Percentiles rank a stretch among this genome's conserved stretches.
Conservation (phyloP, 75 land plant genomes). For the Sequoiadendron giganteum region DNA sequence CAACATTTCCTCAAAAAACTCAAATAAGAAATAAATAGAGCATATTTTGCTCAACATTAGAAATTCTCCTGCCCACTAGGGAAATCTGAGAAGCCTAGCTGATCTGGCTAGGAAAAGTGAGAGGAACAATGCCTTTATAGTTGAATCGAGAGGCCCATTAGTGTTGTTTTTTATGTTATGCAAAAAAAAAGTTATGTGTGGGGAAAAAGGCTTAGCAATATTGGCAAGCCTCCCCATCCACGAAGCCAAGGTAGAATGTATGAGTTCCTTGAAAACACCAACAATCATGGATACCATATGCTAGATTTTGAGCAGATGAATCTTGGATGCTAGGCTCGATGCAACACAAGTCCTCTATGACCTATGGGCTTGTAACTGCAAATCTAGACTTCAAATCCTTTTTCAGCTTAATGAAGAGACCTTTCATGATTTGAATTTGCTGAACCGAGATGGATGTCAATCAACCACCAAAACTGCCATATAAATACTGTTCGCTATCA, state of each 20-base stretch:
- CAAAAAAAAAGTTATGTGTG: not conserved
- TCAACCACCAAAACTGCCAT: conserved; percentile 22
- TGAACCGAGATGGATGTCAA: not conserved
- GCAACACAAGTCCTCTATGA: not conserved
- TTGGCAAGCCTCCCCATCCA: not conserved
- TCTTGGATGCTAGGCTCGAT: not conserved
- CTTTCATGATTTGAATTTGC: not conserved
- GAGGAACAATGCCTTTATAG: conserved; percentile 40
- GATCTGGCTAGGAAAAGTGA: conserved; percentile 24
- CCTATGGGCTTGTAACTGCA: not conserved
- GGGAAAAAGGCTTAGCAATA: not conserved
- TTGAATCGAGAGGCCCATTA: conserved; percentile 2
- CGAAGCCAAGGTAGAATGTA: too few species aligned
- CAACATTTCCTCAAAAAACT: not conserved
- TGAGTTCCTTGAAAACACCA: not conserved
- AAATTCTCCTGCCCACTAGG: not conserved
- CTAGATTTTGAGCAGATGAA: not conserved
- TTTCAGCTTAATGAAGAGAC: not conserved
- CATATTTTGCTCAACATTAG: not conserved
- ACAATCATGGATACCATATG: not conserved
- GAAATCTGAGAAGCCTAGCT: conserved; percentile 17
- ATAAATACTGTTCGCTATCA: conserved; percentile 19
- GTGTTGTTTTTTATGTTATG: not conserved
- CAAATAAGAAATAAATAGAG: not conserved
- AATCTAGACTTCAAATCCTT: not conserved